Evolutionary conservation across 352 stramenopile genomes (phyloP), one percentile per base, ranked within the genome.

Genomic region (Blastocystis hominis): DNA sequence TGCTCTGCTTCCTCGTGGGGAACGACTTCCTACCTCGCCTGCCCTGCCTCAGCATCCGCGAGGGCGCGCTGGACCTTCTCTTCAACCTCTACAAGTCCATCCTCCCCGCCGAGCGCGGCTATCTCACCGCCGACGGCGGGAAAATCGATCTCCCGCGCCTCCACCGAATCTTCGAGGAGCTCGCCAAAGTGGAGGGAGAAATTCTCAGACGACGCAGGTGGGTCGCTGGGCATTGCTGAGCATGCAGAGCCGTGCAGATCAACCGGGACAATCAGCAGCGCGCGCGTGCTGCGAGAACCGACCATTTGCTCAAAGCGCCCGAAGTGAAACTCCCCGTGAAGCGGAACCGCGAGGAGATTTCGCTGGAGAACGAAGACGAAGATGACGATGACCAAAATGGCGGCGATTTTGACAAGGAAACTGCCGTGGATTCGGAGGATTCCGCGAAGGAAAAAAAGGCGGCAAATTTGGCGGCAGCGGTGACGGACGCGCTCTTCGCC

Each of bases 11-110:
- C 91, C 98, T 99, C 89, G 95, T 98, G 1, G 94, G 94, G 0
- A 98, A 98, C 91, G 96, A 99, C 92, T 99, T 99, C 90, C 90
- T 99, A 81, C 97, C 96, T 53, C 96, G 98, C 90, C 90, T 99
- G 59, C 97, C 97, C 5, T 97, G 93, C 75, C 92, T 99, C 44
- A 96, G 98, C 89, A 98, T 99, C 91, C 93, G 95, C 62, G 96
- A 98, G 89, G 96, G 96, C n/a, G 97, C 94, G 0, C 90, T 99
- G 50, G 95, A 98, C 90, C 98, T 97, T 88, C 90, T 99, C 36
- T 96, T 98, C 46, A 95, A 98, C 89, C 93, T 98, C 30, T 99
- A 99, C 91, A 95, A 94, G 89, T 84, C 92, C 4, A 72, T 95
- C 53, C 89, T 95, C 50, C 92, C 92, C 10, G 90, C 92, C 13